Evolutionary conservation across 331 rosid genomes (phyloP).

Genomic region (Spiraea crenata): DNA sequence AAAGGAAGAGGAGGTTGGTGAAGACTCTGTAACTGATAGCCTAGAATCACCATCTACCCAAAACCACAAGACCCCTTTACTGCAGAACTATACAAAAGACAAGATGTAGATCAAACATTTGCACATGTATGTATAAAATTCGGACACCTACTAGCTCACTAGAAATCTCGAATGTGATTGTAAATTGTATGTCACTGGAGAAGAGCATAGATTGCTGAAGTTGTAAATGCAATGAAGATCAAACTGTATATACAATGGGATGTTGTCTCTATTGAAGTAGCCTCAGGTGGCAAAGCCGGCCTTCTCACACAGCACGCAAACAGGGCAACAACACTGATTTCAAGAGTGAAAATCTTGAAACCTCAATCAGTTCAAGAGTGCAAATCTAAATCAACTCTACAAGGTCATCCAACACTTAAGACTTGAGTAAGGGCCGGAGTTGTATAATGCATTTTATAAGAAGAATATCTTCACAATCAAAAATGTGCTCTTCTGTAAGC

Average conservation of each 20-base stretch:
- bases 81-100: conserved; percentile 39
- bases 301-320: too few relatives aligned
- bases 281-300: too few relatives aligned
- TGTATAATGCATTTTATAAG: not conserved
- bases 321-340: too few relatives aligned
- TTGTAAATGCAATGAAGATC: not conserved
- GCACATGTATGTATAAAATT: not conserved
- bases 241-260: not conserved
- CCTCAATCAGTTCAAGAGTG: too few relatives aligned
- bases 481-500: not conserved
- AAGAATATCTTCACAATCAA: not conserved
- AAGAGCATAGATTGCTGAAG: not conserved
- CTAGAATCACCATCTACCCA: conserved; percentile 40
- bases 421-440: not conserved
- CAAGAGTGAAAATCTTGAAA: too few relatives aligned
- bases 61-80: conserved; percentile 56
- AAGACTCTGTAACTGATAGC: conserved; percentile 27
- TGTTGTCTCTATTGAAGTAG: too few relatives aligned
- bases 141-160: not conserved
- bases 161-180: not conserved
- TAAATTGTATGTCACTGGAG: not conserved
- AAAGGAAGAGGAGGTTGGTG: conserved; percentile 52
- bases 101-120: conserved; percentile 17
- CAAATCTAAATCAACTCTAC: not conserved
- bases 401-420: not conserved